Conservation (phyloP, 1,284 basidiomycete genomes). For the Apiotrichum gamsii region DNA sequence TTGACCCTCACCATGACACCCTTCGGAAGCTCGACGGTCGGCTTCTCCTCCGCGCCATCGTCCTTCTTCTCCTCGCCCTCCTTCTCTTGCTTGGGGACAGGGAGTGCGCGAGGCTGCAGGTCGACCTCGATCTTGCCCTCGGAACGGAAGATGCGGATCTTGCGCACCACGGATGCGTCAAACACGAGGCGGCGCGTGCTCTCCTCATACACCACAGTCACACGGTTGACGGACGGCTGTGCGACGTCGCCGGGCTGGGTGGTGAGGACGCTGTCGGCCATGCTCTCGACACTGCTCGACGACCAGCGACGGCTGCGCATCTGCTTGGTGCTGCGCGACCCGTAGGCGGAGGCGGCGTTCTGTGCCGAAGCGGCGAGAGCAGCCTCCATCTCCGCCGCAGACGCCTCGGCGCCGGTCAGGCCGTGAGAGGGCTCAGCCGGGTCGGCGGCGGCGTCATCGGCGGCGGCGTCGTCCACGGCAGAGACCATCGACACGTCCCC, state of each 20-base stretch:
- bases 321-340: constrained; percentile 14
- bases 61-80: constrained; percentile 7
- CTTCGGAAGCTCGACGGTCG: constrained; percentile 25
- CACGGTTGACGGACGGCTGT: constrained; percentile 42
- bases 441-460: background rate
- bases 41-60: constrained; percentile 7
- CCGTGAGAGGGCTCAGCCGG: background rate
- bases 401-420: constrained; percentile 15
- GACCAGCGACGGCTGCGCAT: constrained; percentile 25
- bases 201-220: constrained; percentile 90
- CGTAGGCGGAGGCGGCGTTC: constrained; percentile 31
- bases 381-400: constrained; percentile 20
- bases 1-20: constrained; percentile 48
- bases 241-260: constrained; percentile 6
- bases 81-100: constrained; percentile 8
- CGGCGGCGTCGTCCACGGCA: constrained; percentile 9
- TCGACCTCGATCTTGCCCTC: constrained; percentile 79
- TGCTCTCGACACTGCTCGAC: constrained; percentile 20
- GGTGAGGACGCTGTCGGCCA: constrained; percentile 12
- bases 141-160: constrained; percentile 69
- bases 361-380: constrained; percentile 26
- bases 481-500: constrained; percentile 35
- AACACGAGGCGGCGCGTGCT: constrained; percentile 78
- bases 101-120: constrained; percentile 40
- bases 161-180: constrained; percentile 77